Evolutionary conservation across 768 basidiomycete genomes (phyloP).

Genomic region (Phanerochaete carnosa): DNA sequence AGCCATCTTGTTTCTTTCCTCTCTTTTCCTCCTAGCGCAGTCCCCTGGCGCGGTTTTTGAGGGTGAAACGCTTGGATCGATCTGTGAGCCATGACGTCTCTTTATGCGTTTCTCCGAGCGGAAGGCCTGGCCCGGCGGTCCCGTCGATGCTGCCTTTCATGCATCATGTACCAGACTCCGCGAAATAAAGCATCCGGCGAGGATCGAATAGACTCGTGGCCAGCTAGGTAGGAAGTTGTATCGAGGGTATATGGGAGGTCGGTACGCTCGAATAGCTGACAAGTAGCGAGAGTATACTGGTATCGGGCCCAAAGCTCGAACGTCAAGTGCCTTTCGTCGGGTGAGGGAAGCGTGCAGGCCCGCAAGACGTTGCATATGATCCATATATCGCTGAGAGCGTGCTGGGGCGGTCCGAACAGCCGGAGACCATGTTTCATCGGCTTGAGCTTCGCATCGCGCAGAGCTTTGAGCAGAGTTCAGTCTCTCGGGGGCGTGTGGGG

Average conservation of each 20-base stretch:
- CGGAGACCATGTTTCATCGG: too few relatives aligned
- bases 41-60: background rate
- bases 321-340: background rate
- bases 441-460: too few relatives aligned
- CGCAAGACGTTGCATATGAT: background rate
- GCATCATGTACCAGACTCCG: background rate
- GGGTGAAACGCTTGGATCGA: background rate
- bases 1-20: conserved; percentile 5
- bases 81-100: background rate
- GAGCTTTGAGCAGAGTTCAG: too few relatives aligned
- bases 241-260: too few relatives aligned
- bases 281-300: too few relatives aligned
- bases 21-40: background rate
- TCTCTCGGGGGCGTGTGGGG: too few relatives aligned
- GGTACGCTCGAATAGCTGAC: too few relatives aligned
- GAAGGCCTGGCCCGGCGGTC: background rate
- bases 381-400: background rate
- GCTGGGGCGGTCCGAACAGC: background rate
- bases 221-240: too few relatives aligned
- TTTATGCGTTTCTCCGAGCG: background rate
- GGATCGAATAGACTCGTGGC: too few relatives aligned
- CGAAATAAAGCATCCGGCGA: background rate
- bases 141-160: background rate
- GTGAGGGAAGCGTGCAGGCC: background rate
- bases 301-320: too few relatives aligned